Percentiles rank a stretch among this genome's conserved stretches.
Evolutionary conservation across 768 basidiomycete genomes (phyloP).

Genomic region (Collybiopsis confluens): DNA sequence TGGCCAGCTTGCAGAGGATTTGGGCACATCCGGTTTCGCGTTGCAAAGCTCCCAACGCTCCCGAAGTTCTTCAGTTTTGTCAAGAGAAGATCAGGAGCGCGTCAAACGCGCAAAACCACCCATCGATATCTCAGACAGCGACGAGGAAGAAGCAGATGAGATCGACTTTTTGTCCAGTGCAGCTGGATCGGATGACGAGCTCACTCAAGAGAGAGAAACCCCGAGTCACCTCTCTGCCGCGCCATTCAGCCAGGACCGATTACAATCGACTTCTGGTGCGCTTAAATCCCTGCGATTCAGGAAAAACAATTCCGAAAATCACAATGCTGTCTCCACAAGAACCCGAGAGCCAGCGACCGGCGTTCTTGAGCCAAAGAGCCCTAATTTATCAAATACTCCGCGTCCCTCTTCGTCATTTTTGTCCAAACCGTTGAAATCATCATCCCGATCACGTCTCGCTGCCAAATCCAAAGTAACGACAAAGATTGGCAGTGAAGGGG

Average conservation of each 20-base stretch:
- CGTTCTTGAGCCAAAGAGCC: constrained; percentile 3
- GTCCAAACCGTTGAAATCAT: background rate
- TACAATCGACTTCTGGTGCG: background rate
- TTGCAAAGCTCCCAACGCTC: background rate
- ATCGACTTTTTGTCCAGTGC: background rate
- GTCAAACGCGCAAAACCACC: background rate
- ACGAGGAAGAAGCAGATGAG: background rate
- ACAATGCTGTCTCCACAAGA: background rate
- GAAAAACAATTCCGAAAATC: constrained; percentile 24
- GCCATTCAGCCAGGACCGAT: background rate
- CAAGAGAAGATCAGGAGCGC: background rate
- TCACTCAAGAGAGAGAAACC: background rate
- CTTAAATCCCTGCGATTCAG: constrained; percentile 28
- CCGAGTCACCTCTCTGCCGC: background rate
- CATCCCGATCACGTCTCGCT: background rate
- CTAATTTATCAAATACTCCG: constrained; percentile 3
- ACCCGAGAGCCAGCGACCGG: constrained; percentile 8
- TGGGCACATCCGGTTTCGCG: constrained; percentile 7
- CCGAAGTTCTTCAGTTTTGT: background rate
- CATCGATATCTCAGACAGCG: background rate
- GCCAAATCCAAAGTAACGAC: background rate
- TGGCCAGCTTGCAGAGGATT: constrained; percentile 4
- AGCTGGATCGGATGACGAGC: background rate
- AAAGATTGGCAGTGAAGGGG: background rate
- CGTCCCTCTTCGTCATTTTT: constrained; percentile 10